Conservation (phyloP, 2,329 filamentous ascomycete species). For the Colletotrichum sansevieriae region DNA sequence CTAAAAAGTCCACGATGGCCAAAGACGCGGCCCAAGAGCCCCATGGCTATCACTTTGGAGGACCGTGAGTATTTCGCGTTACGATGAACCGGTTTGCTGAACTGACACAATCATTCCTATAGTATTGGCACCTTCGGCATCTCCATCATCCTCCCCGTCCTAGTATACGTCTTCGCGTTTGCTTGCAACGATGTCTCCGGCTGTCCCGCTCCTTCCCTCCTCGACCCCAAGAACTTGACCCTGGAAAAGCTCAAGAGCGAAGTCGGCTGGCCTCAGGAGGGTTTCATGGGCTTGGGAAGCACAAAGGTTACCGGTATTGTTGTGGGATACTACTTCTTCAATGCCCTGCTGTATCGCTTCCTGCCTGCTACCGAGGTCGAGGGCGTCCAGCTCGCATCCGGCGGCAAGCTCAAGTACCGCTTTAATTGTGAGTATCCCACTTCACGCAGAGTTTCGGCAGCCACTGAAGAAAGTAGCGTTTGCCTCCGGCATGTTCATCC, state of each 20-base stretch:
- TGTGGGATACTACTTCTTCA: constrained; percentile 83
- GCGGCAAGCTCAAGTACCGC: constrained; percentile 84
- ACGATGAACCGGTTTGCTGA: rapidly evolving
- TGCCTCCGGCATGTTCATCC: constrained; percentile 78
- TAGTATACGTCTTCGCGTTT: constrained; percentile 85
- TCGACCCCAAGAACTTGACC: constrained; percentile 78
- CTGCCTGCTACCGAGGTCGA: constrained; percentile 80
- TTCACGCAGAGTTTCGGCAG: background rate
- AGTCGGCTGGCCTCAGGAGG: constrained; percentile 82
- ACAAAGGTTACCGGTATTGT: constrained; percentile 77
- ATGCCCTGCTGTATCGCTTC: constrained; percentile 78
- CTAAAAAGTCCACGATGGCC: constrained; percentile 48
- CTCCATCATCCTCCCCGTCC: constrained; percentile 82
- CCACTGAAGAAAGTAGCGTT: constrained; percentile 68
- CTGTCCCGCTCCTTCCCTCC: constrained; percentile 86
- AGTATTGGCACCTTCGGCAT: constrained; percentile 76
- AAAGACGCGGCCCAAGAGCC: constrained; percentile 47
- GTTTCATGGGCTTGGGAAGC: constrained; percentile 78
- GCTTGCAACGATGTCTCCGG: constrained; percentile 93
- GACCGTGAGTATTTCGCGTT: constrained; percentile 57
- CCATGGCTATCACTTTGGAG: constrained; percentile 66
- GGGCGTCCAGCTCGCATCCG: constrained; percentile 77
- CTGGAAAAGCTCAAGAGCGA: constrained; percentile 81
- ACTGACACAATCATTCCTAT: background rate
- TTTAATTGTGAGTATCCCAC: constrained; percentile 73